Evolutionary conservation across 2,329 filamentous ascomycete genomes (phyloP).

Genomic region (Dothiorella sarmentorum): DNA sequence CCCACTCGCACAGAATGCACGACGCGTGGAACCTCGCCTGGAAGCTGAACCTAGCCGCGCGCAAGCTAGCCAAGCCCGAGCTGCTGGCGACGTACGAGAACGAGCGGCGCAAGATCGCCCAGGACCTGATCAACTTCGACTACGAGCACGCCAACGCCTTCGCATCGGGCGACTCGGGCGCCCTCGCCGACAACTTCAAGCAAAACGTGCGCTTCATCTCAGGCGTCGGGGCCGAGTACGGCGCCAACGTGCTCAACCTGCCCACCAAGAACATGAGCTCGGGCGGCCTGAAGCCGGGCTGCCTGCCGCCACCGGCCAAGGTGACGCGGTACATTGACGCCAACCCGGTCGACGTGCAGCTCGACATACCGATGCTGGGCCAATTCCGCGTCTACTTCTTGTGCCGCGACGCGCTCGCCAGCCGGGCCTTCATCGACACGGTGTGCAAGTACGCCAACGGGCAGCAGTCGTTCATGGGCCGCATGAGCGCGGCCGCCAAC

Average conservation of each 20-base stretch:
- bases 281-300: constrained; percentile 37
- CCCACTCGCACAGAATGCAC: too few species aligned
- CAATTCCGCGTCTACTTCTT: constrained; percentile 76
- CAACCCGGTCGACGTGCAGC: constrained; percentile 72
- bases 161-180: constrained; percentile 59
- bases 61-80: constrained; percentile 36
- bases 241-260: constrained; percentile 60
- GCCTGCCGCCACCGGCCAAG: constrained; percentile 61
- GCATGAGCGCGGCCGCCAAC: constrained; percentile 57
- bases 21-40: constrained; percentile 44
- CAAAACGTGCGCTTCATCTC: constrained; percentile 72
- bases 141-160: constrained; percentile 51
- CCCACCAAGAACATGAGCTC: constrained; percentile 47
- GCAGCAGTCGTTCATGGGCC: constrained; percentile 55
- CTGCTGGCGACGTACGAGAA: constrained; percentile 41
- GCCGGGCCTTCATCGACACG: constrained; percentile 56
- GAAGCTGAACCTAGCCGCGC: constrained; percentile 42
- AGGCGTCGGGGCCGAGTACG: constrained; percentile 67
- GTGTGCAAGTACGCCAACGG: constrained; percentile 57
- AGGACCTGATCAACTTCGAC: constrained; percentile 45
- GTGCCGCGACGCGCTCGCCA: constrained; percentile 55
- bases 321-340: constrained; percentile 73
- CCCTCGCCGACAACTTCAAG: constrained; percentile 65
- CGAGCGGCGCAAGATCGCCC: constrained; percentile 42
- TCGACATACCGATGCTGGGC: constrained; percentile 73